phyloP scores from a whole-genome alignment of 2,329 filamentous ascomycete species.

The Cytospora paraplurivora region DNA sequence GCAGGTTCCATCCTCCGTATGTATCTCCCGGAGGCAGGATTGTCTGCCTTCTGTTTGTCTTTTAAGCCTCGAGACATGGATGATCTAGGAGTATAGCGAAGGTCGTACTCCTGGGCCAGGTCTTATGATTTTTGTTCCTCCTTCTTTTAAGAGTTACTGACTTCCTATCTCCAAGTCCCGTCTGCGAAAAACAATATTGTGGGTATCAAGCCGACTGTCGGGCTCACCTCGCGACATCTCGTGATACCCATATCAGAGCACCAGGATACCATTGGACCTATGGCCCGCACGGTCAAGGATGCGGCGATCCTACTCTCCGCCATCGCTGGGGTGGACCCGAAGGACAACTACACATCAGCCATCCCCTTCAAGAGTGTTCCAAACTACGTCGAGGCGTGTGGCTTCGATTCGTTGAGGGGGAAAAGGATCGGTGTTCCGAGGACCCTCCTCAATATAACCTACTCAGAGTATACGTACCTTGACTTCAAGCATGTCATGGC shows the following conservation, averaged over 20 bases:
- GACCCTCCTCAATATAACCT: conserved; percentile 52
- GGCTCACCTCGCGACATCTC: conserved; percentile 62
- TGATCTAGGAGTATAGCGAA: too few relatives aligned
- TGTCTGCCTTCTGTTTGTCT: too few relatives aligned
- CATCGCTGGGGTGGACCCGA: conserved; percentile 46
- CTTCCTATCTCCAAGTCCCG: conserved; percentile 41
- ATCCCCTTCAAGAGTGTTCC: conserved; percentile 47
- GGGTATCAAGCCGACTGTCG: conserved; percentile 66
- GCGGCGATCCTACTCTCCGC: conserved; percentile 35
- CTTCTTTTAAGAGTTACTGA: too few relatives aligned
- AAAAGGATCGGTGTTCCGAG: conserved; percentile 64
- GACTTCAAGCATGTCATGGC: conserved; percentile 36
- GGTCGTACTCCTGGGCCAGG: too few relatives aligned
- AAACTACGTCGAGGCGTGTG: conserved; percentile 61
- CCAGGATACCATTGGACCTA: conserved; percentile 67
- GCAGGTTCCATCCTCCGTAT: conserved; percentile 60
- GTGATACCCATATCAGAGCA: conserved; percentile 67
- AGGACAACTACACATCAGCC: conserved; percentile 58
- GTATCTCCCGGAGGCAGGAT: too few relatives aligned
- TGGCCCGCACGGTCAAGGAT: conserved; percentile 59
- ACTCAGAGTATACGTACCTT: conserved; percentile 26
- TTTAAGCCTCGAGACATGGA: too few relatives aligned
- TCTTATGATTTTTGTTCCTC: too few relatives aligned
- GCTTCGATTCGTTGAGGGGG: conserved; percentile 53
- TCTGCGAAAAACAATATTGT: conserved; percentile 59